These are phyloP conservation scores for Beauveria scarabaeidicola DNA, from an alignment of 2,329 filamentous ascomycete genomes.

Conservation along the genomic window DNA sequence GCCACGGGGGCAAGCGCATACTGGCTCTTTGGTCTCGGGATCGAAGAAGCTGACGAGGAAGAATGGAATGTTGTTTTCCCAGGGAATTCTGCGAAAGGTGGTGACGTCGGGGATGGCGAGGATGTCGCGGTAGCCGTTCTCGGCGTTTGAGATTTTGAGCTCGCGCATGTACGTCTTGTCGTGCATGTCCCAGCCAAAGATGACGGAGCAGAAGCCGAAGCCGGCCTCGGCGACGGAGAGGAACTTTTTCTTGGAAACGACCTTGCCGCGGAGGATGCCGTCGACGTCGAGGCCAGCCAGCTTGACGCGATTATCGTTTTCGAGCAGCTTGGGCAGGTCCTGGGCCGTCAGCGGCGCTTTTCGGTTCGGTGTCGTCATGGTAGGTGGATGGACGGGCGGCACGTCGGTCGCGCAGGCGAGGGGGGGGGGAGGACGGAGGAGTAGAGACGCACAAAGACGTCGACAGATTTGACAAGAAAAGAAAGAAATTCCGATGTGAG, in stretches of 20 bases:
- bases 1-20: slow-evolving; percentile 73
- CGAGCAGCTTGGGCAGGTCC: slow-evolving; percentile 54
- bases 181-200: slow-evolving; percentile 87
- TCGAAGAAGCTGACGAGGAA: slow-evolving; percentile 71
- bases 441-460: neutral
- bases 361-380: slow-evolving; percentile 11
- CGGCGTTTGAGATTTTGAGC: slow-evolving; percentile 66
- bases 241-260: slow-evolving; percentile 79
- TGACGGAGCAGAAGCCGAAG: slow-evolving; percentile 76
- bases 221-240: slow-evolving; percentile 63
- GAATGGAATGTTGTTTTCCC: slow-evolving; percentile 69
- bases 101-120: slow-evolving; percentile 63
- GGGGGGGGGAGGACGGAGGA: neutral
- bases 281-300: slow-evolving; percentile 71
- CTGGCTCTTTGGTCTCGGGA: slow-evolving; percentile 61
- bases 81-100: slow-evolving; percentile 67
- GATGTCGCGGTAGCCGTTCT: slow-evolving; percentile 71
- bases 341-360: slow-evolving; percentile 44
- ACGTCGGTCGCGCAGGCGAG: neutral
- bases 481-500: neutral
- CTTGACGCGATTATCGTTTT: slow-evolving; percentile 21
- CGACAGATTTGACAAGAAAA: neutral
- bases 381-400: neutral
- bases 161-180: slow-evolving; percentile 71
- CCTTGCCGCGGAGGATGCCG: slow-evolving; percentile 67